A percentile compares a stretch with the other conserved stretches of the same genome.
Evolutionary conservation across 1,284 basidiomycete species (phyloP).

Genomic region (Melanopsichium pennsylvanicum): DNA sequence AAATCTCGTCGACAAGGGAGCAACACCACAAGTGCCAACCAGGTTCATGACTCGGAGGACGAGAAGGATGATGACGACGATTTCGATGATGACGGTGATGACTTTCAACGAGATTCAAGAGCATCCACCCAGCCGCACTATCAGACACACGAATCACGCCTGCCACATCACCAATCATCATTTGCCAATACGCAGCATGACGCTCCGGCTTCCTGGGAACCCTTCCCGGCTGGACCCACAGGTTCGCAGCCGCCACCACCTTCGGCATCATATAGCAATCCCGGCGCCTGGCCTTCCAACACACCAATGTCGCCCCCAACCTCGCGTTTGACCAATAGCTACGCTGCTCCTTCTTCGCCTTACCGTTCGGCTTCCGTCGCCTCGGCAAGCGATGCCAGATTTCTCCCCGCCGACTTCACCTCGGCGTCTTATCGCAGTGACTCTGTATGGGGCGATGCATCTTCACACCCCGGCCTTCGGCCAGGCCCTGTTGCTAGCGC

Average conservation of each 20-base stretch:
- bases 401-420: neutral
- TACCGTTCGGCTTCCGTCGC: neutral
- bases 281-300: conserved; percentile 11
- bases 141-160: neutral
- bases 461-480: conserved; percentile 4
- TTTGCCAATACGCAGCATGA: conserved; percentile 1
- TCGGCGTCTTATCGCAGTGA: conserved; percentile 16
- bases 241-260: neutral
- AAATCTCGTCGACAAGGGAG: conserved; percentile 2
- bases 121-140: conserved; percentile 6
- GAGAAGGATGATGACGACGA: conserved; percentile 8
- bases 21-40: neutral
- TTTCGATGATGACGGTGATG: conserved; percentile 15
- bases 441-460: conserved; percentile 7
- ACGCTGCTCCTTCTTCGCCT: neutral
- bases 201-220: conserved; percentile 8
- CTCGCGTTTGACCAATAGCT: conserved; percentile 8
- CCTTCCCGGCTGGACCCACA: neutral
- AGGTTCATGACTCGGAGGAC: neutral
- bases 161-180: neutral
- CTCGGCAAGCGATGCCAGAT: neutral
- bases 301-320: conserved; percentile 22
- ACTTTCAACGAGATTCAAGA: neutral
- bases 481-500: neutral
- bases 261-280: neutral